Conservation (phyloP, 2,329 filamentous ascomycete species). For the Elsinoe fawcettii region DNA sequence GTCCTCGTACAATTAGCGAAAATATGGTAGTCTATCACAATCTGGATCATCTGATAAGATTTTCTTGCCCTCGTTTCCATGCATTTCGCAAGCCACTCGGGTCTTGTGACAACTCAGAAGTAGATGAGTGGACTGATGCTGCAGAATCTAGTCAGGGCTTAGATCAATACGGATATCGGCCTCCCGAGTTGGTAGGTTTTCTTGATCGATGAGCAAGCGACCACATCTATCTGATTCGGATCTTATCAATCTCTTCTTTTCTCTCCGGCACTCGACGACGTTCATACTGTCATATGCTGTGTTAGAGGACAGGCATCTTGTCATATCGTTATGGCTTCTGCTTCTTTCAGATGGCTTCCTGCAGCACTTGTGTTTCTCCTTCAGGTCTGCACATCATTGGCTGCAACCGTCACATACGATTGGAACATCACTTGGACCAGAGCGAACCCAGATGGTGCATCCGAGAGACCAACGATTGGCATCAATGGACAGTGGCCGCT, state of each 20-base stretch:
- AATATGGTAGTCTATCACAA: background rate
- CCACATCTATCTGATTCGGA: slow-evolving; percentile 1
- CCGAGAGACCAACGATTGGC: slow-evolving; percentile 49
- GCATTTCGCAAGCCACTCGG: slow-evolving; percentile 1
- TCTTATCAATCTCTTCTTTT: slow-evolving; percentile 20
- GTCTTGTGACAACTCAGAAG: background rate
- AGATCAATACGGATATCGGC: background rate
- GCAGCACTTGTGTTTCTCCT: slow-evolving; percentile 40
- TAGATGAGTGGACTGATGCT: background rate
- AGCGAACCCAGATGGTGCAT: slow-evolving; percentile 48
- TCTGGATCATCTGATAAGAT: slow-evolving; percentile 14
- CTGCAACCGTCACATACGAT: slow-evolving; percentile 38
- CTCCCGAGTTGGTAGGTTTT: background rate
- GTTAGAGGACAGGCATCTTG: no score
- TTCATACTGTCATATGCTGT: background rate
- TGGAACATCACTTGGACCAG: slow-evolving; percentile 49
- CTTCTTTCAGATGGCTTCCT: background rate
- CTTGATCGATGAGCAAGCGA: background rate
- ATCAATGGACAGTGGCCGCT: slow-evolving; percentile 69
- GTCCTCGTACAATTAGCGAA: background rate
- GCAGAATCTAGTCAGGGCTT: background rate
- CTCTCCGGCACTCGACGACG: background rate
- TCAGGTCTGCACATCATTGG: slow-evolving; percentile 12
- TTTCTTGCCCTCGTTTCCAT: background rate
- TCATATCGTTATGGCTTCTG: background rate